phyloP scores from a whole-genome alignment of 495 filamentous ascomycete species.

The Penicillium robsamsonii region DNA sequence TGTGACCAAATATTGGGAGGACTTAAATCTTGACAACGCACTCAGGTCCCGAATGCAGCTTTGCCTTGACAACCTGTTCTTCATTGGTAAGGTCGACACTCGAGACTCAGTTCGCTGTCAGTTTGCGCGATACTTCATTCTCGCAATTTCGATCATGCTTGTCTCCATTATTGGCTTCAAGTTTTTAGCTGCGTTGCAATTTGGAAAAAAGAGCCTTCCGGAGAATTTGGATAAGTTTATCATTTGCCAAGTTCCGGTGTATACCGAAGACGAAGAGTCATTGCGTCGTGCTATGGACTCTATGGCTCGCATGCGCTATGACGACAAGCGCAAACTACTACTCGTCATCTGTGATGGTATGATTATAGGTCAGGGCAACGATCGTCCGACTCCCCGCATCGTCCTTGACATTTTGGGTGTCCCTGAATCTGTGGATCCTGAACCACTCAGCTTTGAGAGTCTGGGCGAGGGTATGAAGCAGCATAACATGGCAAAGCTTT shows the following conservation, averaged over 20 bases:
- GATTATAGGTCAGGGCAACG: conserved; percentile 99
- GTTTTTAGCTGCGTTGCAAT: conserved; percentile 94
- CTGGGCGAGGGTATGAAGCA: conserved; percentile 94
- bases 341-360: conserved; percentile 52
- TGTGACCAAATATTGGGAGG: conserved; percentile 78
- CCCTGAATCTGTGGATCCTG: conserved; percentile 89
- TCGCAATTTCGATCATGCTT: conserved; percentile 84
- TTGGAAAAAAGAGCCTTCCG: conserved; percentile 83
- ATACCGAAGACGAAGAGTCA: conserved; percentile 98
- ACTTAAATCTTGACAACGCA: conserved; percentile 53
- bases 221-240: conserved; percentile 98
- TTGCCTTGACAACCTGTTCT: conserved; percentile 95
- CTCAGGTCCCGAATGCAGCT: conserved; percentile 67
- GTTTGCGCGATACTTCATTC: conserved; percentile 87
- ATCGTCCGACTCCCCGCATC: conserved; percentile 90
- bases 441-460: conserved; percentile 95
- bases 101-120: conserved; percentile 80
- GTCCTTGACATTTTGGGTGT: conserved; percentile 97
- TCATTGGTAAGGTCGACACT: conserved; percentile 88
- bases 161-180: conserved; percentile 86
- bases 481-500: conserved; percentile 99
- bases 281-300: conserved; percentile 96
- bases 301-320: conserved; percentile 91
- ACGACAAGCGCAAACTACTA: conserved; percentile 66
- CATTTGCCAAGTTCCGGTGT: conserved; percentile 95